Conservation (phyloP, 1,284 basidiomycete species). For the Polyporus tsugae region DNA sequence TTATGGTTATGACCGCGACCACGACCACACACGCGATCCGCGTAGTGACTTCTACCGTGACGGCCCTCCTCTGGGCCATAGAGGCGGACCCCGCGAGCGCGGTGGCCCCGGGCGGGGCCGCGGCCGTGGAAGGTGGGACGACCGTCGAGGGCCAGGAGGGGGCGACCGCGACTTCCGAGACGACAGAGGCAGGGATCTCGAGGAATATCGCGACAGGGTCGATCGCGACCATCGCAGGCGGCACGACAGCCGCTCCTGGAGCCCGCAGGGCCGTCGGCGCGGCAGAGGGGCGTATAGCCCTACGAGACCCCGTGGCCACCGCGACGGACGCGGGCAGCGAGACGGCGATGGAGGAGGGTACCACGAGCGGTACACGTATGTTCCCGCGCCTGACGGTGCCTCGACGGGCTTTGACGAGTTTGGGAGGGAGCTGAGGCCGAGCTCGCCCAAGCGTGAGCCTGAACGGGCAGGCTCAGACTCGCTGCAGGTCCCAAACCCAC, state of each 20-base stretch:
- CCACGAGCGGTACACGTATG: slow-evolving; percentile 6
- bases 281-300: slow-evolving; percentile 57
- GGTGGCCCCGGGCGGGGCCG: slow-evolving; percentile 53
- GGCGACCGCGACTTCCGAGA: slow-evolving; percentile 57
- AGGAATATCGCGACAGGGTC: slow-evolving; percentile 49
- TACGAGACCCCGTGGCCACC: not conserved
- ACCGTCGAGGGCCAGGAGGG: slow-evolving; percentile 28
- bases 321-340: not conserved
- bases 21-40: slow-evolving; percentile 11
- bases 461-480: not conserved
- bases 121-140: slow-evolving; percentile 53
- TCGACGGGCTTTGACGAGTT: slow-evolving; percentile 67
- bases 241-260: slow-evolving; percentile 71
- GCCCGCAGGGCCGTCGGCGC: slow-evolving; percentile 57
- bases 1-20: slow-evolving; percentile 4
- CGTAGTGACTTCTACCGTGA: slow-evolving; percentile 28
- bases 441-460: slow-evolving; percentile 36
- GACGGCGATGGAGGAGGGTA: not conserved
- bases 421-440: slow-evolving; percentile 75
- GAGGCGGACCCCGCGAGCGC: slow-evolving; percentile 56
- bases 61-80: slow-evolving; percentile 13
- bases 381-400: slow-evolving; percentile 4
- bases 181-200: slow-evolving; percentile 39
- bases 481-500: not conserved
- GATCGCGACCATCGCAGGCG: slow-evolving; percentile 46